Base-by-base conservation (phyloP, 2,329 filamentous ascomycete genomes). In the Diaporthe sp. region DNA sequence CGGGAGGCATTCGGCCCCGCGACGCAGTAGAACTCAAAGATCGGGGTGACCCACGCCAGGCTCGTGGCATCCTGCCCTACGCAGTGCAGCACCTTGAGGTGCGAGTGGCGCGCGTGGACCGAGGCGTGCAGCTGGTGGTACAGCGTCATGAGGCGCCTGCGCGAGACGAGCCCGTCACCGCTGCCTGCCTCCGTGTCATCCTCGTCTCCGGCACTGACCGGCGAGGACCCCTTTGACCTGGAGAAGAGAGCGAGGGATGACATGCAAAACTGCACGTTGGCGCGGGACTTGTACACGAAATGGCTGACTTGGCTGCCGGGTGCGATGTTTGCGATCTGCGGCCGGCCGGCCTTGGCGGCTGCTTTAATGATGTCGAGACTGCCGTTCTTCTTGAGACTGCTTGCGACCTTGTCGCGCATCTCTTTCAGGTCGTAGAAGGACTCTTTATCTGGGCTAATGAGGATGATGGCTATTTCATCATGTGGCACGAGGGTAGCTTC, bases 261-360 rank as follows among this genome's bases (percentile, higher is more conserved):
- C 94, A 97, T 98, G 78, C 92, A 93, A 83, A 98, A 99, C 82
- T 99, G 97, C 37, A 99, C 97, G 79, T 99, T 98, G 27, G 93
- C 92, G 75, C 94, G 91, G 22, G 94, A 98, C 84, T 98, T 99
- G 88, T 98, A 99, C 25, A 99, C 85, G 81, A 98, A 99, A 85
- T 99, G 97, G 78, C 93, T 92, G 70, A 98, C 86, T 42, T 93
- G 92, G 22, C 93, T 94, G 32, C 93, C 94, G 0, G 95, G 94
- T 1, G 95, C 90, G 74, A 99, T 92, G 74, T 97, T 93, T 22
- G 91, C 90, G 73, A 93, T 90, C 35, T 85, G 87, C 1, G 94
- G 92, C 13, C 96, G 93, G 15, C 95, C 95, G 44, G 89, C 86
- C 13, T 88, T 88, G 42, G 94, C 91, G 19, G 96, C 94, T 3